Percentiles rank a stretch among this genome's conserved stretches.
phyloP scores from a whole-genome alignment of 2,329 filamentous ascomycete species.

The Phymatotrichopsis omnivora region DNA sequence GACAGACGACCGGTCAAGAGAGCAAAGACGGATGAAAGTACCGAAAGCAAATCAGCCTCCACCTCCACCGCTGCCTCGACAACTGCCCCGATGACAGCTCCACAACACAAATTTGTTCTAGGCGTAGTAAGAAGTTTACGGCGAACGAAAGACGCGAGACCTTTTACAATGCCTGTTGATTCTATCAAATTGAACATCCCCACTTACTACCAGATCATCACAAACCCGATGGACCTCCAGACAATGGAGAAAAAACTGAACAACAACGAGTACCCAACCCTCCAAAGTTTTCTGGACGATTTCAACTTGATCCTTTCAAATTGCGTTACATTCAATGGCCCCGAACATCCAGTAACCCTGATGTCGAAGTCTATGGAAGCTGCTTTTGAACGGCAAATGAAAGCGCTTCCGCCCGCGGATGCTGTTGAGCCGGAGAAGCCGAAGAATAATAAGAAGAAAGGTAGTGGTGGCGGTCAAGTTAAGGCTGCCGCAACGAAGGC shows the following conservation, averaged over 20 bases:
- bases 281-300: constrained; percentile 65
- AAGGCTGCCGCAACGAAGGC: constrained; percentile 37
- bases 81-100: constrained; percentile 44
- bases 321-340: constrained; percentile 70
- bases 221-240: constrained; percentile 71
- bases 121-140: constrained; percentile 64
- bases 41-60: constrained; percentile 28
- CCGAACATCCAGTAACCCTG: constrained; percentile 59
- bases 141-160: constrained; percentile 69
- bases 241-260: constrained; percentile 75
- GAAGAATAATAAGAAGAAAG: constrained; percentile 45
- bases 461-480: constrained; percentile 28
- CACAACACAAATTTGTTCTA: constrained; percentile 52
- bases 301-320: constrained; percentile 72
- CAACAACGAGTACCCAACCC: constrained; percentile 54
- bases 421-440: constrained; percentile 50
- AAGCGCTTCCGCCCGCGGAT: constrained; percentile 47
- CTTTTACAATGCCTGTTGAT: constrained; percentile 71
- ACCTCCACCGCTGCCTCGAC: constrained; percentile 24
- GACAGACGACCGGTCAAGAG: constrained; percentile 24
- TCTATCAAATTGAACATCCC: constrained; percentile 65
- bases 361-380: constrained; percentile 53
- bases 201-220: constrained; percentile 60
- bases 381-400: constrained; percentile 52
- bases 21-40: constrained; percentile 27